These are phyloP conservation scores for Colletotrichum cuscutae DNA, from an alignment of 2,329 filamentous ascomycete species.

Conservation along the genomic window DNA sequence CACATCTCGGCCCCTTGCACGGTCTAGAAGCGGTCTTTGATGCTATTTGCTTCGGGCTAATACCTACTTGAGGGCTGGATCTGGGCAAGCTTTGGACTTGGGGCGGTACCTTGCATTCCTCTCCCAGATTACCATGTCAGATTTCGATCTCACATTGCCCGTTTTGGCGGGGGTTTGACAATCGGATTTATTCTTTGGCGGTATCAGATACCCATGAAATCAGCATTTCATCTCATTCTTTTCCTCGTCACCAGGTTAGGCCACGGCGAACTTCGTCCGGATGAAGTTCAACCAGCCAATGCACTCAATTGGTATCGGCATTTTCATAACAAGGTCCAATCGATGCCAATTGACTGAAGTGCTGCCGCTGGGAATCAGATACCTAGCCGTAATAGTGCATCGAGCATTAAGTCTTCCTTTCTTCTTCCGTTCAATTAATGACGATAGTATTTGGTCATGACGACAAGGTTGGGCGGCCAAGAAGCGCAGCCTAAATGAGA, in stretches of 20 bases:
- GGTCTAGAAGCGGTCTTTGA: neutral
- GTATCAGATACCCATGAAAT: neutral
- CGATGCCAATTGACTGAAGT: neutral
- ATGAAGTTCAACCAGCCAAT: neutral
- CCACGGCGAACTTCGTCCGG: neutral
- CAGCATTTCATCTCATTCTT: neutral
- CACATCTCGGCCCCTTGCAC: neutral
- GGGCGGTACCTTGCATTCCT: neutral
- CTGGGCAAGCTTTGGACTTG: neutral
- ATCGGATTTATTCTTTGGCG: neutral
- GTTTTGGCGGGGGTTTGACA: neutral
- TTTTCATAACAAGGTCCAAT: neutral
- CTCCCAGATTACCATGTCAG: conserved; percentile 21
- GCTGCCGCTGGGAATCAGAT: neutral
- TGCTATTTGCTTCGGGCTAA: neutral
- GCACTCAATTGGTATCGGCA: neutral
- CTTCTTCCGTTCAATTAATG: neutral
- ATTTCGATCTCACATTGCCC: conserved; percentile 8
- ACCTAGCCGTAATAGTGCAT: neutral
- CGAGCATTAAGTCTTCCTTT: neutral
- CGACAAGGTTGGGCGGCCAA: neutral
- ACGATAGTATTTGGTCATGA: neutral
- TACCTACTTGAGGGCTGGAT: neutral
- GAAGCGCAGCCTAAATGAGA: neutral
- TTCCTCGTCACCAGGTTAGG: neutral